Evolutionary conservation across 805 yeast genomes (phyloP), one percentile per base, ranked within the genome.

Genomic region (Schwanniomyces pseudopolymorphus): DNA sequence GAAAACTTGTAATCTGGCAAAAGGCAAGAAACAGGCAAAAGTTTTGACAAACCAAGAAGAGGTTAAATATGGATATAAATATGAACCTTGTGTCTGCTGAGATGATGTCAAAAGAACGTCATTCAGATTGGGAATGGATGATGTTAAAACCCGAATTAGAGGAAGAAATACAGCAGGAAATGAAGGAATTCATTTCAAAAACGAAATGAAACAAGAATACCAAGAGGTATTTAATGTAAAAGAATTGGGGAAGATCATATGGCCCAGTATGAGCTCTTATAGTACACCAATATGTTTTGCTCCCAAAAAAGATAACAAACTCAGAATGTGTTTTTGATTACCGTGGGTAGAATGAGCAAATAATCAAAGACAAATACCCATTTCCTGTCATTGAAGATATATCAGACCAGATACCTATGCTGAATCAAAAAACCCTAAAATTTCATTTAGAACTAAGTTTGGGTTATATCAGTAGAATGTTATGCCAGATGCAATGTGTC

Each of bases 401-500:
- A 2, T 40, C 44, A 4, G 36, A 41, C 26, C 60, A 56, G 27
- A 47, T 56, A 2, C 37, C 42, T 16, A 33, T 57, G 37, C 33
- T 5, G 42, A 31, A 13, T 14, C 33, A 7, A 46, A 47, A 44
- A 25, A 19, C 2, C 33, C 31, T n/a, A 54, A 58, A 25, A 59
- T 61, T 7, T 57, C 64, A 17, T 60, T 62, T 33, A 22, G 20
- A 5, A 51, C 60, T 0, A 47, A 25, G 2, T 6, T 16, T 7
- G 67, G 63, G 9, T 45, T 47, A 5, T 58, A 42, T 41, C 53
- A 60, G 37, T 61, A 51, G 47, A 40, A 25, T 1, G 63, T 56
- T 5, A 56, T 61, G 61, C 65, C 62, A 0, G 59, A 36, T 26
- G 48, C 10, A 58, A 55, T 41, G 64, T 61, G 1, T 65, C 66